These are phyloP conservation scores for Chaetomium fimeti DNA, from an alignment of 495 filamentous ascomycete species.

Conservation along the genomic window DNA sequence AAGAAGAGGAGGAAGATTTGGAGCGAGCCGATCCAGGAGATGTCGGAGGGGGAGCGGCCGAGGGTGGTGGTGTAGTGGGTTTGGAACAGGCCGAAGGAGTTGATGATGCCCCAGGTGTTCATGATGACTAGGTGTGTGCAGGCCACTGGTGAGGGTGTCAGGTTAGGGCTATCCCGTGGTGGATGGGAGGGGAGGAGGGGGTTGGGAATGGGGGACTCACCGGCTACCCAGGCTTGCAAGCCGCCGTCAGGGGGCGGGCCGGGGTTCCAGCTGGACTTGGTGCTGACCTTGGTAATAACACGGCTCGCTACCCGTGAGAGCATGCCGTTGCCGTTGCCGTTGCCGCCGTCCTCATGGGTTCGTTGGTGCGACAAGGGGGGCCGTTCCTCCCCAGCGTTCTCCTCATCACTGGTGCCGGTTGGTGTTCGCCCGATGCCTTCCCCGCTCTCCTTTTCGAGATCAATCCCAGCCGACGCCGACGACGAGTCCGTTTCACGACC, in stretches of 20 bases:
- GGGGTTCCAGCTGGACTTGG: conserved; percentile 43
- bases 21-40: conserved; percentile 75
- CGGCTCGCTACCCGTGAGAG: conserved; percentile 33
- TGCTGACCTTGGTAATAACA: conserved; percentile 41
- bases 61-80: conserved; percentile 64
- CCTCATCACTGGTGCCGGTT: background rate
- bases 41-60: conserved; percentile 56
- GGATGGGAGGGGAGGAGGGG: background rate
- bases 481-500: conserved; percentile 3
- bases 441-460: background rate
- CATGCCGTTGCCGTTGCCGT: background rate
- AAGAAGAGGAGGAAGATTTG: conserved; percentile 75
- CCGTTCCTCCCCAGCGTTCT: background rate
- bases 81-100: conserved; percentile 79
- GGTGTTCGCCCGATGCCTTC: background rate
- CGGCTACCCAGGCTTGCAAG: conserved; percentile 48
- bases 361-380: background rate
- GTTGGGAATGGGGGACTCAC: conserved; percentile 28
- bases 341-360: background rate
- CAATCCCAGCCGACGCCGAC: background rate
- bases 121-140: conserved; percentile 48
- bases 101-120: conserved; percentile 55
- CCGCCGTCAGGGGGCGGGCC: conserved; percentile 57
- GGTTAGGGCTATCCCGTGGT: background rate
- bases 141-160: conserved; percentile 33